Conservation (phyloP, 768 basidiomycete genomes). For the Podaxis sp. region DNA sequence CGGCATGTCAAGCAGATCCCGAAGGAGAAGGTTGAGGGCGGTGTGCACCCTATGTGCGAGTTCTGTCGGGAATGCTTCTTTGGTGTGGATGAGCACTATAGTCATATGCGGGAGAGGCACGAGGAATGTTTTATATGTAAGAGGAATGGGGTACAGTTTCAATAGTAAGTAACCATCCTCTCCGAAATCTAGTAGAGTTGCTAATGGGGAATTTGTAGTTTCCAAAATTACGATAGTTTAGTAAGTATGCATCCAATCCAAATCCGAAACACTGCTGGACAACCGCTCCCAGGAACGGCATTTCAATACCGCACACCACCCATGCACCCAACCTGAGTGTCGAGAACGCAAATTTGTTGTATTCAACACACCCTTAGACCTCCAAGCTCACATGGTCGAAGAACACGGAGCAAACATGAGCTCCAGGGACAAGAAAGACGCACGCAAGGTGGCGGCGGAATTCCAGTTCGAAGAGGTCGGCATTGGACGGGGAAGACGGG, state of each 20-base stretch:
- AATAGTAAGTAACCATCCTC: slow-evolving; percentile 65
- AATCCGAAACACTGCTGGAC: background rate
- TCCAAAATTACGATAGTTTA: slow-evolving; percentile 74
- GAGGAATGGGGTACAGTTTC: slow-evolving; percentile 71
- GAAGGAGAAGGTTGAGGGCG: slow-evolving; percentile 66
- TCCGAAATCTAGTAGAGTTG: background rate
- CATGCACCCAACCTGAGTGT: slow-evolving; percentile 74
- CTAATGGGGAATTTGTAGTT: slow-evolving; percentile 43
- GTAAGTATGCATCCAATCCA: slow-evolving; percentile 38
- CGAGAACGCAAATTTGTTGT: slow-evolving; percentile 92
- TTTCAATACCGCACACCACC: slow-evolving; percentile 73
- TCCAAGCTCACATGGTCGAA: slow-evolving; percentile 89
- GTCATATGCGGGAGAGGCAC: slow-evolving; percentile 90
- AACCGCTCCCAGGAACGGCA: slow-evolving; percentile 61
- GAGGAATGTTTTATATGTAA: slow-evolving; percentile 98
- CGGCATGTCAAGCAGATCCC: slow-evolving; percentile 37
- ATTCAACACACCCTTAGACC: slow-evolving; percentile 82
- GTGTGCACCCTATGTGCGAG: slow-evolving; percentile 75
- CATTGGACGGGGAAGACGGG: slow-evolving; percentile 32
- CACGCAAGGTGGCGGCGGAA: slow-evolving; percentile 67
- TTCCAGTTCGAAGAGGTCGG: slow-evolving; percentile 59
- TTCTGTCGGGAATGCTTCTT: slow-evolving; percentile 96
- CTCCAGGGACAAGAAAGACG: slow-evolving; percentile 66
- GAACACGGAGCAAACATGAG: slow-evolving; percentile 78
- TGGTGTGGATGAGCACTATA: slow-evolving; percentile 88